These are phyloP conservation scores for Ilex aquifolium DNA, from an alignment of 257 asterid species.

Conservation along the genomic window DNA sequence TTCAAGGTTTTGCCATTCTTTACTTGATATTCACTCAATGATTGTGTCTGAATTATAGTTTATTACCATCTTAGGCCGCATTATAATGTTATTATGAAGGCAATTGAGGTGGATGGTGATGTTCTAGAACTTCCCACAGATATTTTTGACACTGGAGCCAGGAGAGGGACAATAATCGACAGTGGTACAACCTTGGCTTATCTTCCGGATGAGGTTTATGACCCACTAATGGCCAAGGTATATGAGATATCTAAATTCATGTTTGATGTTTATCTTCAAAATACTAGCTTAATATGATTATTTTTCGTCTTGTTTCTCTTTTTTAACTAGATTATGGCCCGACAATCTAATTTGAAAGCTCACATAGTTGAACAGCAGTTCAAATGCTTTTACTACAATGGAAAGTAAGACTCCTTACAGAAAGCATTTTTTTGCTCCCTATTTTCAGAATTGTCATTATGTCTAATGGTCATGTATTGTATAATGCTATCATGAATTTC, in stretches of 20 bases:
- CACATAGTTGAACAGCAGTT: slow-evolving; percentile 30
- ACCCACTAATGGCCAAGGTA: slow-evolving; percentile 39
- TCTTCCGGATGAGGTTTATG: slow-evolving; percentile 43
- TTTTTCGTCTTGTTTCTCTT: slow-evolving; percentile 5
- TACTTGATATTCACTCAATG: background rate
- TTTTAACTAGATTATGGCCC: slow-evolving; percentile 25
- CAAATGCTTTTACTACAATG: slow-evolving; percentile 40
- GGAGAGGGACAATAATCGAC: slow-evolving; percentile 44
- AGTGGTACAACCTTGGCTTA: slow-evolving; percentile 73
- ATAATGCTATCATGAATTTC: too few species aligned
- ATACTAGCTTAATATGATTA: background rate
- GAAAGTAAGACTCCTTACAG: slow-evolving; percentile 32
- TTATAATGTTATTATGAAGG: slow-evolving; percentile 49
- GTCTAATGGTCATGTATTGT: background rate
- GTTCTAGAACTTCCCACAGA: slow-evolving; percentile 31
- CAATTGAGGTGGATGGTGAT: slow-evolving; percentile 48
- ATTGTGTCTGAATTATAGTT: slow-evolving; percentile 12
- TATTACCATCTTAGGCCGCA: slow-evolving; percentile 39
- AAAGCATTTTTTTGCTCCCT: background rate
- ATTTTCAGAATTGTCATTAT: background rate
- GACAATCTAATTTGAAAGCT: slow-evolving; percentile 29
- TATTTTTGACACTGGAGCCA: slow-evolving; percentile 32
- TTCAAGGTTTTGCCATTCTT: slow-evolving; percentile 1
- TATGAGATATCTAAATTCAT: background rate
- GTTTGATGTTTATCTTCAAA: background rate